A percentile compares a stretch with the other conserved stretches of the same genome.
Conservation (phyloP, 352 stramenopile genomes). For the Globisporangium cederbergense region DNA sequence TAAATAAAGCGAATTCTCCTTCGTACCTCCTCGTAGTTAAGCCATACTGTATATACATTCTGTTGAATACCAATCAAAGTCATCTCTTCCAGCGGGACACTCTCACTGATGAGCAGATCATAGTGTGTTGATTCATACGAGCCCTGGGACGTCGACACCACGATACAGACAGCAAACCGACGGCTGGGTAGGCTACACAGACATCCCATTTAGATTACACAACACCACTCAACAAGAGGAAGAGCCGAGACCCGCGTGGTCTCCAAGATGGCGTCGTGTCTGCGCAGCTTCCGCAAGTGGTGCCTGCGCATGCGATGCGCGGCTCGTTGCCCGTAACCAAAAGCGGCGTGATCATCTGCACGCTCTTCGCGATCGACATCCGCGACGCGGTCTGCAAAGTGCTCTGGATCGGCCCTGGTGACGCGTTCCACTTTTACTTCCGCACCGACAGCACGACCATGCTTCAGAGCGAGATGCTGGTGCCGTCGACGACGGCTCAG, state of each 20-base stretch:
- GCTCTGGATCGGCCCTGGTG: conserved; percentile 29
- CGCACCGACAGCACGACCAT: conserved; percentile 16
- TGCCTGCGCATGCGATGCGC: not conserved
- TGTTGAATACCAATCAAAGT: too few relatives aligned
- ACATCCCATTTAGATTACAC: too few relatives aligned
- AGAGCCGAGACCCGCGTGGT: too few relatives aligned
- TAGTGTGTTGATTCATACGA: too few relatives aligned
- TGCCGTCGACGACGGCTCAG: conserved; percentile 7
- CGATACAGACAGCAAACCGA: too few relatives aligned
- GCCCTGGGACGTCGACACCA: too few relatives aligned
- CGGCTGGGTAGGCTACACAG: too few relatives aligned
- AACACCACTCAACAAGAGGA: too few relatives aligned
- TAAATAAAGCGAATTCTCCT: not conserved
- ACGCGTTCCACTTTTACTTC: conserved; percentile 41
- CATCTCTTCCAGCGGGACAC: too few relatives aligned
- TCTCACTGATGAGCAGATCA: too few relatives aligned
- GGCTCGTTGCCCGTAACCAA: conserved; percentile 11
- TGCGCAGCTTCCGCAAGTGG: not conserved
- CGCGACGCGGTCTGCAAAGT: conserved; percentile 35
- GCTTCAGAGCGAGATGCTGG: conserved; percentile 22
- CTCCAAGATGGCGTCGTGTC: not conserved
- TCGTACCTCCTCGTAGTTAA: not conserved
- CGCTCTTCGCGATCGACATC: conserved; percentile 31
- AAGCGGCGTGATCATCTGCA: conserved; percentile 20
- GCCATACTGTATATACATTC: too few relatives aligned